Base-by-base conservation (phyloP, 371 early-diverging fungal genomes). In the Circinella minor region DNA sequence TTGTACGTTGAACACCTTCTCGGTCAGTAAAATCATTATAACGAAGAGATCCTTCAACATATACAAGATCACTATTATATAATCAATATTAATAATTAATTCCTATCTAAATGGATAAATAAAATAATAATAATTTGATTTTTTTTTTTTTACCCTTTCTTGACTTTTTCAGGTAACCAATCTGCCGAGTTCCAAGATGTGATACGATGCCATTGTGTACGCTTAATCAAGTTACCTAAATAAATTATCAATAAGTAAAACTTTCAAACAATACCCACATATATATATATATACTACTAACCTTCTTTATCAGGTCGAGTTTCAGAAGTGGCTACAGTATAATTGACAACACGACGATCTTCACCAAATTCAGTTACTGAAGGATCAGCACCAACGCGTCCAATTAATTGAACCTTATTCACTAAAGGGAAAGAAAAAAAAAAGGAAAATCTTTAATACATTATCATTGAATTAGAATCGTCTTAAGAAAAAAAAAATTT, bases 201-300 rank as follows among this genome's bases (percentile, higher is more conserved):
- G 69, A 88, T 72, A 48, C 86, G 86, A 69, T 88, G 89, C 89
- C 89, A 88, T 71, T 88, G 89, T 15, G 89, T 88, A 34, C 80
- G 81, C 73, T 86, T 85, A 68, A 88, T 73, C 64, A 85, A 64
- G 70, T 86, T 84, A 54, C 86, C 89, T 88, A 27, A 49, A 36
- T 54, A 62, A 13, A 11, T 43, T 43, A 27, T 9, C 27, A 27
- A 27, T 27, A 27, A 27, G 27, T 27, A 27, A 27, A 2, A 27
- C 2, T 27, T 27, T 27, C 27, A 27, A 27, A 0, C 27, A 27
- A 27, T 27, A 27, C 27, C 27, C 27, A 27, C 27, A 27, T 27
- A 27, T 27, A 27, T 27, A 27, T 27, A 27, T 27, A 27, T 27
- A 27, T 27, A 62, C 3, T 63, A 10, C 36, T 36, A 70, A 87